These are phyloP conservation scores for Danielozyma ontarioensis DNA, from an alignment of 805 yeast genomes.

Conservation along the genomic window DNA sequence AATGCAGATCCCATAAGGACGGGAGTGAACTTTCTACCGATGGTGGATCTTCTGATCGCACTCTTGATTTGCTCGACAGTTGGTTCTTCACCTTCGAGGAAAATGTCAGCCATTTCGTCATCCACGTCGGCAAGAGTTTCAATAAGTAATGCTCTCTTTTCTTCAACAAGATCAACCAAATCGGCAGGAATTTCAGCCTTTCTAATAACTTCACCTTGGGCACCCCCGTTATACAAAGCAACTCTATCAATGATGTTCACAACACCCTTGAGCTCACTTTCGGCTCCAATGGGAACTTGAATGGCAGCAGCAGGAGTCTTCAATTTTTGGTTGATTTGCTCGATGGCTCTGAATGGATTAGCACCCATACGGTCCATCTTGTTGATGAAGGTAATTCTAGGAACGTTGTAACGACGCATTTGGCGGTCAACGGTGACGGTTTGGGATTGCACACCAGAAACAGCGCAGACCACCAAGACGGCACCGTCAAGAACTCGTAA, in stretches of 20 bases:
- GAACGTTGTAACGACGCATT: slow-evolving; percentile 97
- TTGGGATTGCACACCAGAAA: slow-evolving; percentile 96
- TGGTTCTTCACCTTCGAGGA: slow-evolving; percentile 86
- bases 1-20: slow-evolving; percentile 99
- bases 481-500: slow-evolving; percentile 97
- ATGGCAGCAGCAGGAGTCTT: slow-evolving; percentile 95
- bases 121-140: slow-evolving; percentile 98
- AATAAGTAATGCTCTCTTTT: slow-evolving; percentile 78
- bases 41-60: slow-evolving; percentile 93
- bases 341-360: slow-evolving; percentile 92
- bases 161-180: slow-evolving; percentile 76
- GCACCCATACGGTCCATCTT: slow-evolving; percentile 99
- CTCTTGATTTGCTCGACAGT: slow-evolving; percentile 73
- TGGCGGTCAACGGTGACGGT: slow-evolving; percentile 98
- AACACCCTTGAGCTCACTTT: slow-evolving; percentile 76
- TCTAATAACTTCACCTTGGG: slow-evolving; percentile 79
- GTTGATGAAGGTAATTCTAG: slow-evolving; percentile 91
- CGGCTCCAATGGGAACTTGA: slow-evolving; percentile 97
- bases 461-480: slow-evolving; percentile 96
- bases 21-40: slow-evolving; percentile 95
- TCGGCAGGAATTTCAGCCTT: slow-evolving; percentile 68
- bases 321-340: slow-evolving; percentile 81
- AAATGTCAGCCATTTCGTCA: slow-evolving; percentile 93
- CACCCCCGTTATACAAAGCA: slow-evolving; percentile 84
- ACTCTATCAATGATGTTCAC: slow-evolving; percentile 88